A percentile compares a stretch with the other conserved stretches of the same genome.
These are phyloP conservation scores for Microbotryum scabiosae DNA, from an alignment of 1,284 basidiomycete genomes.

Conservation along the genomic window DNA sequence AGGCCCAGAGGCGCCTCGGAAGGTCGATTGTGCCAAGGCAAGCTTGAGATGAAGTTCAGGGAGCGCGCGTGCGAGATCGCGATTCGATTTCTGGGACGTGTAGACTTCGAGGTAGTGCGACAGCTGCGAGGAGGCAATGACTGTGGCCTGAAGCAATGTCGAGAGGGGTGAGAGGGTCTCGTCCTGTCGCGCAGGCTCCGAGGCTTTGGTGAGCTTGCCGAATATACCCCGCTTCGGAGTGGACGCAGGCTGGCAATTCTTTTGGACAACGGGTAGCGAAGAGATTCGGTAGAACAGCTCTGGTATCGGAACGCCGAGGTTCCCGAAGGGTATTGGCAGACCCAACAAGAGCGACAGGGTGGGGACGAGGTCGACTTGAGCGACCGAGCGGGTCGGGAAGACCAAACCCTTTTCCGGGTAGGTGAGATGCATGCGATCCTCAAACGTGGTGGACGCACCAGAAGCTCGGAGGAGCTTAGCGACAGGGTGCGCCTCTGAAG, in stretches of 20 bases:
- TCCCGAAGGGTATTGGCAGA: constrained; percentile 89
- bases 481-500: constrained; percentile 9
- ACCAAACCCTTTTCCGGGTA: constrained; percentile 35
- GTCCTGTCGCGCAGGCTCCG: constrained; percentile 3
- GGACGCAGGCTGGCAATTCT: constrained; percentile 12
- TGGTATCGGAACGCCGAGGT: constrained; percentile 81
- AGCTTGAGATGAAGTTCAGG: constrained; percentile 35
- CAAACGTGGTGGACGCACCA: constrained; percentile 1
- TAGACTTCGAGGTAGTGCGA: constrained; percentile 69
- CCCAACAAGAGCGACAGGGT: constrained; percentile 85
- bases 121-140: constrained; percentile 69
- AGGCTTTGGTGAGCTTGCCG: background rate
- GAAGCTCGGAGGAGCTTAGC: constrained; percentile 1
- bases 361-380: constrained; percentile 92
- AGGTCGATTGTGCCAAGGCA: constrained; percentile 22
- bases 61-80: constrained; percentile 50
- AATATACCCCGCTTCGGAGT: background rate
- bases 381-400: constrained; percentile 53
- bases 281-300: constrained; percentile 58
- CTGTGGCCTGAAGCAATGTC: constrained; percentile 54
- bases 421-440: constrained; percentile 15
- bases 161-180: constrained; percentile 25
- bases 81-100: constrained; percentile 53
- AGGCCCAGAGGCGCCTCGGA: constrained; percentile 24
- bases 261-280: constrained; percentile 12